Evolutionary conservation across 495 filamentous ascomycete genomes (phyloP).

Genomic region (Platismatia glauca): DNA sequence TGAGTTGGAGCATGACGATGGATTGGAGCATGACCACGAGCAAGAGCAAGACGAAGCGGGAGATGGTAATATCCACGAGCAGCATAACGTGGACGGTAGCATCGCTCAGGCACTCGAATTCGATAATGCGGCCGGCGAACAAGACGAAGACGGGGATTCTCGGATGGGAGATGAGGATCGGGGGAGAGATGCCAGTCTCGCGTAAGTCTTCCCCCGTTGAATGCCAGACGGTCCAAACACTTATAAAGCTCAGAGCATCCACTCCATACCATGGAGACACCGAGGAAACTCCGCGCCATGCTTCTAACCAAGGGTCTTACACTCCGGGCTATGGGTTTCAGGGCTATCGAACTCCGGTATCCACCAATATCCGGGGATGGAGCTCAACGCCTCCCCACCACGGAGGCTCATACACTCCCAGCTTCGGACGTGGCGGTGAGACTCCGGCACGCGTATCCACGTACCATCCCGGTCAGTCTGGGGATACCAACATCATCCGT

Average conservation of each 20-base stretch:
- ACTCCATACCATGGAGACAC: neutral
- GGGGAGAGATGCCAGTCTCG: neutral
- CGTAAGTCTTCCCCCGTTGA: neutral
- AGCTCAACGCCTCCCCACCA: neutral
- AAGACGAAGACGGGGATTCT: neutral
- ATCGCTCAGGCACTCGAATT: neutral
- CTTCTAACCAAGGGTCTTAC: neutral
- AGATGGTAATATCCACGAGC: too few species aligned
- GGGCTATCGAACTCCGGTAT: neutral
- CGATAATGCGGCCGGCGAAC: neutral
- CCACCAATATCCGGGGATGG: neutral
- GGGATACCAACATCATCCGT: too few species aligned
- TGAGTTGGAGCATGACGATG: too few species aligned
- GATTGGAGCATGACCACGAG: neutral
- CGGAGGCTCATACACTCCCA: neutral
- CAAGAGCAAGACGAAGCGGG: neutral
- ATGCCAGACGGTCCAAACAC: neutral
- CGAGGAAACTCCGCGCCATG: neutral
- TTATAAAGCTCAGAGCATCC: neutral
- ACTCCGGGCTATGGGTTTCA: neutral
- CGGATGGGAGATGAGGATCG: neutral
- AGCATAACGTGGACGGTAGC: too few species aligned
- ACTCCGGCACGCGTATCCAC: neutral
- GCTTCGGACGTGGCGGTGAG: neutral
- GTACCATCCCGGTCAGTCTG: neutral